A percentile compares a stretch with the other conserved stretches of the same genome.
Conservation (phyloP, 1,284 basidiomycete genomes). For the Apiotrichum gamsii region DNA sequence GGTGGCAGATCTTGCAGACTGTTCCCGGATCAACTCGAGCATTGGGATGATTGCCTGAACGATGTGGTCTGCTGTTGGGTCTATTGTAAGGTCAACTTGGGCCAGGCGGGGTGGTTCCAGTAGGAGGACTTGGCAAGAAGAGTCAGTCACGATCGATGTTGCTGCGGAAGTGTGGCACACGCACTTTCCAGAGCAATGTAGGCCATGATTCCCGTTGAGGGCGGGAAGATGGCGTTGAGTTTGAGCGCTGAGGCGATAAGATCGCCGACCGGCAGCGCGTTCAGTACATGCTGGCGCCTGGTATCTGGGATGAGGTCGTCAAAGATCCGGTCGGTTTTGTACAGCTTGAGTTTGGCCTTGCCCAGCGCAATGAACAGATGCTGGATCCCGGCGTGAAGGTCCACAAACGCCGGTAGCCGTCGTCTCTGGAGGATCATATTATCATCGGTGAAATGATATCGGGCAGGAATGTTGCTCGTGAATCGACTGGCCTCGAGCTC, state of each 20-base stretch:
- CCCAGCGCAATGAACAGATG: slow-evolving; percentile 18
- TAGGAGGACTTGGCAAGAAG: slow-evolving; percentile 15
- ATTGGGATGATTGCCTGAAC: slow-evolving; percentile 3
- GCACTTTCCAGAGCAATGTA: slow-evolving; percentile 17
- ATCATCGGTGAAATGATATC: too few species aligned
- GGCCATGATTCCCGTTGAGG: slow-evolving; percentile 11
- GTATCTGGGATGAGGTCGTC: neutral
- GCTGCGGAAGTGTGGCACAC: neutral
- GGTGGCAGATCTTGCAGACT: too few species aligned
- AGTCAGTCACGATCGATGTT: neutral
- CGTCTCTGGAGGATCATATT: too few species aligned
- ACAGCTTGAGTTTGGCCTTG: slow-evolving; percentile 6
- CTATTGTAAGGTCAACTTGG: slow-evolving; percentile 2
- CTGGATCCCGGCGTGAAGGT: too few species aligned
- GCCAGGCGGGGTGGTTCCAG: slow-evolving; percentile 14
- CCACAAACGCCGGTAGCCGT: too few species aligned
- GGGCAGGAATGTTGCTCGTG: too few species aligned
- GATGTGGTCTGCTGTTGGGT: slow-evolving; percentile 4
- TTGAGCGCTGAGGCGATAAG: slow-evolving; percentile 12
- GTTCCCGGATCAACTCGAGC: slow-evolving; percentile 2
- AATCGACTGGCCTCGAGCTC: too few species aligned
- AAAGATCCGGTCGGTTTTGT: slow-evolving; percentile 2
- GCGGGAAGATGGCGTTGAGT: too few species aligned
- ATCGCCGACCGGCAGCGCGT: slow-evolving; percentile 8
- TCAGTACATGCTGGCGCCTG: slow-evolving; percentile 7